Conservation (phyloP, 1,284 basidiomycete species). For the Malassezia pachydermatis region DNA sequence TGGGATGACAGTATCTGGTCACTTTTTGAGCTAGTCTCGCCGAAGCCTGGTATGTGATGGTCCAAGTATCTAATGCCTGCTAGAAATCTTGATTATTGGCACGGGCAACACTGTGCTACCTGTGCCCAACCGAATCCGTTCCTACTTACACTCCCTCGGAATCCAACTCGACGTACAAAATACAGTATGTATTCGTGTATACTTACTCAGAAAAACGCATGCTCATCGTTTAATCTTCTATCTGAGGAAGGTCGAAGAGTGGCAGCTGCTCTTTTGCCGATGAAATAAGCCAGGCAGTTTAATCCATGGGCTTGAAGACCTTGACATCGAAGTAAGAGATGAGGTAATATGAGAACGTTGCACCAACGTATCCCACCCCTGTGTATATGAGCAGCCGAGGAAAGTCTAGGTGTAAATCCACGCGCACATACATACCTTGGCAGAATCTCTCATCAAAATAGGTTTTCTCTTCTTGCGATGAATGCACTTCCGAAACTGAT, state of each 20-base stretch:
- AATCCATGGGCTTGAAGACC: not conserved
- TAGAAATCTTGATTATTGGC: constrained; percentile 79
- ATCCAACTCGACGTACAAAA: constrained; percentile 85
- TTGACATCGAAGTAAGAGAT: constrained; percentile 8
- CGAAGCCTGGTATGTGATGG: constrained; percentile 64
- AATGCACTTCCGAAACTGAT: not conserved
- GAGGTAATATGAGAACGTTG: constrained; percentile 1
- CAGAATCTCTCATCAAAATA: not conserved
- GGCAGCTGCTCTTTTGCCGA: constrained; percentile 75
- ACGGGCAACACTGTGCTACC: constrained; percentile 65
- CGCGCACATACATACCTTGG: not conserved
- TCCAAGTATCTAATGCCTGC: not conserved
- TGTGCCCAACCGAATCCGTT: constrained; percentile 60
- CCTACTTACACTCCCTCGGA: constrained; percentile 64
- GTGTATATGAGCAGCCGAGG: constrained; percentile 9
- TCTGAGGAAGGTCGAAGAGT: constrained; percentile 81
- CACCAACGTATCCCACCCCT: constrained; percentile 8
- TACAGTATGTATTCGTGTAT: constrained; percentile 58
- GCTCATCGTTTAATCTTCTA: constrained; percentile 82
- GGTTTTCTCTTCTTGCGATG: not conserved
- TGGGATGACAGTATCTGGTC: constrained; percentile 68
- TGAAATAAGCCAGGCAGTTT: not conserved
- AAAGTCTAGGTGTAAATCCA: not conserved
- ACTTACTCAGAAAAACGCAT: constrained; percentile 66
- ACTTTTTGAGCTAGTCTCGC: constrained; percentile 68